Conservation (phyloP, 768 basidiomycete genomes). For the Boletus pseudopeckii region DNA sequence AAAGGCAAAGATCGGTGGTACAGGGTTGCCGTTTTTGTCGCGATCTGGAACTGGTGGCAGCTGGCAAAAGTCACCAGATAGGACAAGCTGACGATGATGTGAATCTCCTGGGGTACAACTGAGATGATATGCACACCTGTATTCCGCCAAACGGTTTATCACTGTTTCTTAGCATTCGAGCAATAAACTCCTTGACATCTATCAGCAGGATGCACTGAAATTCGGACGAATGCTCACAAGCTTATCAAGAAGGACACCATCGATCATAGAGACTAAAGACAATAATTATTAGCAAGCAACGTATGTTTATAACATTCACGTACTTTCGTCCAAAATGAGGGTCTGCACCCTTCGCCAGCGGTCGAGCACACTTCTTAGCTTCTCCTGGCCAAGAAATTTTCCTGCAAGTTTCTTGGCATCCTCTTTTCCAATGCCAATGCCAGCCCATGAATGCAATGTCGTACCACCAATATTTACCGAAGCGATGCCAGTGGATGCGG, state of each 20-base stretch:
- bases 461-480: slow-evolving; percentile 79
- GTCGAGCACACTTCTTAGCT: slow-evolving; percentile 38
- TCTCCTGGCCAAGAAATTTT: slow-evolving; percentile 47
- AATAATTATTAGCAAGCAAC: background rate
- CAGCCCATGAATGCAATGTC: slow-evolving; percentile 82
- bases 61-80: slow-evolving; percentile 91
- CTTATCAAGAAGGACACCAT: slow-evolving; percentile 77
- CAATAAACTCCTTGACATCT: slow-evolving; percentile 54
- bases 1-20: slow-evolving; percentile 67
- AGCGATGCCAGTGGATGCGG: slow-evolving; percentile 78
- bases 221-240: slow-evolving; percentile 44
- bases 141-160: slow-evolving; percentile 78
- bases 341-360: slow-evolving; percentile 64
- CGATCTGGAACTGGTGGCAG: slow-evolving; percentile 73
- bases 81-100: slow-evolving; percentile 51
- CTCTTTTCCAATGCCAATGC: slow-evolving; percentile 72
- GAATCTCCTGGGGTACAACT: background rate
- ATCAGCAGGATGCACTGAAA: slow-evolving; percentile 35
- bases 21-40: slow-evolving; percentile 44
- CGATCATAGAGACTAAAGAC: slow-evolving; percentile 81
- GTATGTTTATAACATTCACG: slow-evolving; percentile 17
- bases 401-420: slow-evolving; percentile 46
- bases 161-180: slow-evolving; percentile 49
- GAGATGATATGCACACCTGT: slow-evolving; percentile 48
- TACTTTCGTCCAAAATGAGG: slow-evolving; percentile 85